Evolutionary conservation across 2,329 filamentous ascomycete species (phyloP).

Genomic region (Phyllosticta paracitricarpa): DNA sequence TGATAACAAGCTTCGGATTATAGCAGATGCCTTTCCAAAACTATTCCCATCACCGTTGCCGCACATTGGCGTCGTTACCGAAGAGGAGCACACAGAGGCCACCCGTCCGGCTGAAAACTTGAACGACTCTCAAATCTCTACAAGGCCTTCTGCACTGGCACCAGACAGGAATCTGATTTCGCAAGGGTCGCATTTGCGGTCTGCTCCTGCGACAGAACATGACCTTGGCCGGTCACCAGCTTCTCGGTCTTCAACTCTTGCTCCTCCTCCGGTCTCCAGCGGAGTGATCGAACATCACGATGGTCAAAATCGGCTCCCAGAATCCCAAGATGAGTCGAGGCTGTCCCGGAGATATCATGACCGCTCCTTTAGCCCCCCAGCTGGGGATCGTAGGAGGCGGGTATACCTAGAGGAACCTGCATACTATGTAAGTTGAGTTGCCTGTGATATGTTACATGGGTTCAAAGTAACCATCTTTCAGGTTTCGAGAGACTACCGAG

Average conservation of each 20-base stretch:
- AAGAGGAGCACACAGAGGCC: constrained; percentile 17
- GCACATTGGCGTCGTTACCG: constrained; percentile 29
- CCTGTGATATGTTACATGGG: not conserved
- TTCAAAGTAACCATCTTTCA: constrained; percentile 12
- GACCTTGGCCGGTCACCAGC: not conserved
- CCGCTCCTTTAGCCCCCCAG: constrained; percentile 18
- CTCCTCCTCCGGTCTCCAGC: not conserved
- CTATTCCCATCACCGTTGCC: constrained; percentile 35
- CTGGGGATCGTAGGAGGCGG: constrained; percentile 16
- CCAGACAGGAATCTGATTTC: not conserved
- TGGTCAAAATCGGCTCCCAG: constrained; percentile 13
- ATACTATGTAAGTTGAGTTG: constrained; percentile 23
- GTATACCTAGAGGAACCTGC: constrained; percentile 22
- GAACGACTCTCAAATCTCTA: not conserved
- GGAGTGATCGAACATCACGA: constrained; percentile 9
- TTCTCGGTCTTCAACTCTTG: not conserved
- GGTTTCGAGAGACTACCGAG: constrained; percentile 21
- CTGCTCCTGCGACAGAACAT: not conserved
- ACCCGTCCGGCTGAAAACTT: constrained; percentile 14
- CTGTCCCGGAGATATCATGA: not conserved
- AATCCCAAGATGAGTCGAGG: constrained; percentile 15
- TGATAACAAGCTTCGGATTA: constrained; percentile 42
- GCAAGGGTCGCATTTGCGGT: not conserved
- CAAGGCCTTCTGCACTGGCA: not conserved
- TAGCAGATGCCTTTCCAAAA: constrained; percentile 41